Conservation (phyloP, 106 monocot genomes). For the Alisma plantagoaquatica region DNA sequence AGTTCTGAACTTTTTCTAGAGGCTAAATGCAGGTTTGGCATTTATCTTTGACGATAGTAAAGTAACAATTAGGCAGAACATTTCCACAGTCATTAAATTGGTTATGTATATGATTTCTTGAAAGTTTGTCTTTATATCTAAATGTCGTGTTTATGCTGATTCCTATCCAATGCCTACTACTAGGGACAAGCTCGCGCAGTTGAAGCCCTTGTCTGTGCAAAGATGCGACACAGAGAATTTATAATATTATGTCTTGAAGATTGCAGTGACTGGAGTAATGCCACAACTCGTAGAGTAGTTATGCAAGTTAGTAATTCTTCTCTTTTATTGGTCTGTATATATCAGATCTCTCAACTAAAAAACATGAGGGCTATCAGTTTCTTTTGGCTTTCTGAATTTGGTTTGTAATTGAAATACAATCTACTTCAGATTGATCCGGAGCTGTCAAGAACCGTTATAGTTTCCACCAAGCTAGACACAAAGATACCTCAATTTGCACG, state of each 20-base stretch:
- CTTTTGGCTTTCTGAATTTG: background rate
- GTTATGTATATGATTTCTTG: too few relatives aligned
- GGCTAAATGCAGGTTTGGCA: too few relatives aligned
- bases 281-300: slow-evolving; percentile 73
- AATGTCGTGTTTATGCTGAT: background rate
- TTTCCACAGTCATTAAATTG: too few relatives aligned
- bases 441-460: slow-evolving; percentile 78
- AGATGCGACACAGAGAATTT: slow-evolving; percentile 78
- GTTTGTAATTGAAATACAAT: background rate
- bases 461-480: slow-evolving; percentile 92
- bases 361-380: background rate
- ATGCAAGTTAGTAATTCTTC: slow-evolving; percentile 48
- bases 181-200: slow-evolving; percentile 79
- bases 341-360: background rate
- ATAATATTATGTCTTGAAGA: slow-evolving; percentile 90
- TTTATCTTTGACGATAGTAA: too few relatives aligned
- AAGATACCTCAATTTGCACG: slow-evolving; percentile 88
- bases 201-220: slow-evolving; percentile 77
- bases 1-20: too few relatives aligned
- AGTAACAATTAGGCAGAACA: too few relatives aligned
- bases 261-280: slow-evolving; percentile 91
- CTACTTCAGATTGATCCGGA: slow-evolving; percentile 70
- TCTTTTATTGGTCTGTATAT: background rate
- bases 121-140: background rate
- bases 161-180: too few relatives aligned